Evolutionary conservation across 352 stramenopile species (phyloP), one percentile per base, ranked within the genome.

Genomic region (Pelagophyceae sp.): DNA sequence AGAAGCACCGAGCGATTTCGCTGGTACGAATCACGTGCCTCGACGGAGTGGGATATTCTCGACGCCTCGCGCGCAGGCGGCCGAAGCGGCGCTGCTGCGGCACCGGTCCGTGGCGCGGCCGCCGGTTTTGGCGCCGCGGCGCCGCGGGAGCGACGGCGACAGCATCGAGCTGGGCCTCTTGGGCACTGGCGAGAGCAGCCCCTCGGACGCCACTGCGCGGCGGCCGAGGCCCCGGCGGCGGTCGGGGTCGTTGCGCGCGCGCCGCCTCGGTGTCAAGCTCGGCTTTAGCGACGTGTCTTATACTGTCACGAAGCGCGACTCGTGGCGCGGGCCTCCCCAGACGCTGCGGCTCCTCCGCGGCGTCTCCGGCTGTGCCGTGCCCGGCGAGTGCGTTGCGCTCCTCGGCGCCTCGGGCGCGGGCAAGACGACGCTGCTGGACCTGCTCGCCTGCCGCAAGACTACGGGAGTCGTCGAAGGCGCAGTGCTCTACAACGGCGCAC

Each of bases 361-460:
- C 45, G 83, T 95, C 38, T 89, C 84, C 76, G 91, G 90, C 37
- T 85, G 89, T n/a, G 90, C 91, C 15, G 38, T 84, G 27, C 79
- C 85, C 17, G 89, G 90, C 40, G 86, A 85, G 20, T 90, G 95
- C 83, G 92, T 85, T 74, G 87, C 87, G 38, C 82, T 95, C 20
- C 93, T 94, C 89, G 89, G 89, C 19, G 70, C 72, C 38, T 45
- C 38, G 51, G 88, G 88, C 38, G 88, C 89, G 19, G 91, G 91
- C 6, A 96, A 97, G 80, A 96, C 92, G 0, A 97, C 92, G 32
- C 83, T 97, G 54, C 65, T 72, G 15, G 65, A 72, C 65, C 17
- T 72, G 40, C 65, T 72, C 17, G 65, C 65, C 15, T 15, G 65
- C 37, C 40, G 77, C 27, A 78, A 75, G 60, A 76, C 51, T 25